Percentiles rank a stretch among this genome's conserved stretches.
These are phyloP conservation scores for Syzygium oleosum DNA, from an alignment of 345 rosid species.

Conservation along the genomic window DNA sequence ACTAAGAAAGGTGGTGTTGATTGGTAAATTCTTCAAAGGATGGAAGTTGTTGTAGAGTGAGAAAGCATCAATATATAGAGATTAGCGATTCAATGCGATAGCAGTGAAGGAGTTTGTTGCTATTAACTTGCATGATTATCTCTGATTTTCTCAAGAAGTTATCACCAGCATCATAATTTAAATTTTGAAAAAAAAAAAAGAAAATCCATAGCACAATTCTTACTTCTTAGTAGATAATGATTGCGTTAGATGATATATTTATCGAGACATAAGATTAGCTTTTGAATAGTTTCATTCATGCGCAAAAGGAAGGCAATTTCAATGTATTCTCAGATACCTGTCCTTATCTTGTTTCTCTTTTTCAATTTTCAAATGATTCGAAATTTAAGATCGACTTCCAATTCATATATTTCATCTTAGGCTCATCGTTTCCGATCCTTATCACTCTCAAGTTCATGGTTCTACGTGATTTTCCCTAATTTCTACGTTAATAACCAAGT, in stretches of 20 bases:
- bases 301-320: background rate
- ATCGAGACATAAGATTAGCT: background rate
- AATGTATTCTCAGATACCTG: background rate
- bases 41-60: background rate
- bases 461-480: background rate
- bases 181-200: background rate
- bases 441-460: background rate
- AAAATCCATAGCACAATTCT: background rate
- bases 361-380: background rate
- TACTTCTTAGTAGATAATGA: background rate
- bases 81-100: slow-evolving; percentile 8
- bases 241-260: background rate
- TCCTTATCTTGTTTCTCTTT: background rate
- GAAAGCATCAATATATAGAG: slow-evolving; percentile 3
- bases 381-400: background rate
- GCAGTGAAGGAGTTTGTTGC: background rate
- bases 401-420: background rate
- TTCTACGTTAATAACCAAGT: background rate
- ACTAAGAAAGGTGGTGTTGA: background rate
- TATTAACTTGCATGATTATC: background rate
- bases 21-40: background rate
- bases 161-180: background rate
- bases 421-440: background rate
- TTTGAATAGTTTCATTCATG: background rate
- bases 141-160: background rate